Evolutionary conservation across 2,329 filamentous ascomycete genomes (phyloP).

Genomic region (Eurotiales sp.): DNA sequence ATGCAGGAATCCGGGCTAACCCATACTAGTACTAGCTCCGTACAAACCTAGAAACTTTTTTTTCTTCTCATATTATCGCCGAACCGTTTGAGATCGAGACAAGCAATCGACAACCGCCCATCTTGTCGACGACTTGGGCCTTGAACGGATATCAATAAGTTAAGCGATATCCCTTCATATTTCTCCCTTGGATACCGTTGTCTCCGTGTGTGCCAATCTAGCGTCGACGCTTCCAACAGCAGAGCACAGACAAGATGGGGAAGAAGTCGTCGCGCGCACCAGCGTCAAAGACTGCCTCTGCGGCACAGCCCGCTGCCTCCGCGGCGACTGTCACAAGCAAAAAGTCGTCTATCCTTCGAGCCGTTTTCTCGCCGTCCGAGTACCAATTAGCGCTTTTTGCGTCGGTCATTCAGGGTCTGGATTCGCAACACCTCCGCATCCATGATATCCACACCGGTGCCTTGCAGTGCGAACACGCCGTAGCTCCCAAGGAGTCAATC

Average conservation of each 20-base stretch:
- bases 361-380: constrained; percentile 49
- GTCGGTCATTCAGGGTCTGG: constrained; percentile 51
- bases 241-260: constrained; percentile 35
- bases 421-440: constrained; percentile 50
- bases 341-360: constrained; percentile 47
- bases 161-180: constrained; percentile 6
- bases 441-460: constrained; percentile 50
- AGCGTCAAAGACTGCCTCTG: constrained; percentile 43
- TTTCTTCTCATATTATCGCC: constrained; percentile 25
- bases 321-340: constrained; percentile 35
- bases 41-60: constrained; percentile 39
- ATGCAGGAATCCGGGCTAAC: constrained; percentile 23
- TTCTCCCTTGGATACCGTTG: constrained; percentile 1
- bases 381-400: constrained; percentile 52
- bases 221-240: too few relatives aligned
- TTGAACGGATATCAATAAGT: constrained; percentile 2
- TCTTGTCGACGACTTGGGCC: neutral
- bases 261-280: constrained; percentile 43
- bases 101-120: too few relatives aligned
- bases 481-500: constrained; percentile 44
- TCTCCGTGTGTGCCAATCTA: constrained; percentile 2
- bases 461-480: constrained; percentile 48
- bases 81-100: constrained; percentile 7
- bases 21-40: constrained; percentile 29
- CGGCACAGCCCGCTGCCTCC: constrained; percentile 35